Evolutionary conservation across 1,284 basidiomycete species (phyloP).

Genomic region (Melampsora americana): DNA sequence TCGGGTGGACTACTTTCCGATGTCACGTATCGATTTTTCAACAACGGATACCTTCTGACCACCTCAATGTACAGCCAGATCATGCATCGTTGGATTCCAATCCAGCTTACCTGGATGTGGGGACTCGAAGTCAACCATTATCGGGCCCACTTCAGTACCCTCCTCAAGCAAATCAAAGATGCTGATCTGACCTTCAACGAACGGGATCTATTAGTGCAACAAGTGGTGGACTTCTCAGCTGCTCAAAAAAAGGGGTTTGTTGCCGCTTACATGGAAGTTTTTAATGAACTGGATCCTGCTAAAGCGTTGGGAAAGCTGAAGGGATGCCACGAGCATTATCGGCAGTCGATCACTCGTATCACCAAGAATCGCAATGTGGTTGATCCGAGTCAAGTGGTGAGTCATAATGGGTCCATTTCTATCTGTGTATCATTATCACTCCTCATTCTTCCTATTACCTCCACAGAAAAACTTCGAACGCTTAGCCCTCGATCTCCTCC

Average conservation of each 20-base stretch:
- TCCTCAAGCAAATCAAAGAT: not conserved
- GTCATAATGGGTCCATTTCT: too few species aligned
- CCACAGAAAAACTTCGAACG: too few species aligned
- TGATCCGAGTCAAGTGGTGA: not conserved
- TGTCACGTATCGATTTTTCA: conserved; percentile 19
- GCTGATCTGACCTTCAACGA: not conserved
- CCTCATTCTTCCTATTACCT: too few species aligned
- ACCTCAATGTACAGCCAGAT: conserved; percentile 17
- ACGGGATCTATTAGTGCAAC: not conserved
- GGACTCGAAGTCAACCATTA: conserved; percentile 12
- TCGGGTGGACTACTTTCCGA: not conserved
- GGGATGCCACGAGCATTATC: not conserved
- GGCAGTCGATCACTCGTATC: not conserved
- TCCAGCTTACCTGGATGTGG: not conserved
- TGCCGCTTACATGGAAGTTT: too few species aligned
- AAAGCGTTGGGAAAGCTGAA: not conserved
- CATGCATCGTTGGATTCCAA: not conserved
- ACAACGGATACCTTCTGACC: conserved; percentile 17
- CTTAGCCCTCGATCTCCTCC: too few species aligned
- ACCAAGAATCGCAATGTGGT: not conserved
- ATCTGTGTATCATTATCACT: too few species aligned
- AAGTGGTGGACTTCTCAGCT: conserved; percentile 14
- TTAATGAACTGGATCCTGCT: too few species aligned
- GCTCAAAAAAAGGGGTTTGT: too few species aligned
- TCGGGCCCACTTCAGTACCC: conserved; percentile 1